phyloP scores from a whole-genome alignment of 1,139 yeast genomes.

The Groenewaldozyma auringiensis region DNA sequence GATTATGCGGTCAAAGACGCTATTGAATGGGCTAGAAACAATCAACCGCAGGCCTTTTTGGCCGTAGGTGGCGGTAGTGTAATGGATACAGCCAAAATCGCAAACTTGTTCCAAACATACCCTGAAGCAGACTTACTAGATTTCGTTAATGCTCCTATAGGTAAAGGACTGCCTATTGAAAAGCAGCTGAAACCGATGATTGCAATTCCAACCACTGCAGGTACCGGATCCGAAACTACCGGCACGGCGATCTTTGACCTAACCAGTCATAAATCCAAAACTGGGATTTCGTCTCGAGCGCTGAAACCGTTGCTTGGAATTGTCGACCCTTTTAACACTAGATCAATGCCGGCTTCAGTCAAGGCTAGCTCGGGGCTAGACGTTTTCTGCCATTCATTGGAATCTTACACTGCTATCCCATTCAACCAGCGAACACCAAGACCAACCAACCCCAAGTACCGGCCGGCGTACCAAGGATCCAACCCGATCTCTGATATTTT shows the following conservation, averaged over 20 bases:
- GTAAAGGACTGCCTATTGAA: conserved; percentile 35
- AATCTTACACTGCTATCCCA: conserved; percentile 39
- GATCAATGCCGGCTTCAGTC: conserved; percentile 37
- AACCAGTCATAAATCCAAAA: conserved; percentile 31
- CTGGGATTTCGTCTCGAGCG: conserved; percentile 36
- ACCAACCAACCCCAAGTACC: conserved; percentile 32
- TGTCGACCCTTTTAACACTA: conserved; percentile 37
- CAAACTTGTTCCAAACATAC: conserved; percentile 34
- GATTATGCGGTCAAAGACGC: conserved; percentile 35
- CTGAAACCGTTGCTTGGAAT: conserved; percentile 35
- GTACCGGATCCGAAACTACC: conserved; percentile 41
- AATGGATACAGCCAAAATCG: conserved; percentile 37
- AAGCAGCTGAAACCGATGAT: conserved; percentile 33
- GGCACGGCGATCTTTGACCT: conserved; percentile 38
- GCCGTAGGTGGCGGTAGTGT: conserved; percentile 40
- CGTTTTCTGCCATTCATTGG: conserved; percentile 40
- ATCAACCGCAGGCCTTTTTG: conserved; percentile 33
- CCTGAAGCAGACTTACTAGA: conserved; percentile 35
- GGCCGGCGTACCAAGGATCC: conserved; percentile 39
- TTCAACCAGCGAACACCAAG: conserved; percentile 35
- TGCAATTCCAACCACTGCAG: conserved; percentile 41
- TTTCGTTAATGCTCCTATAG: conserved; percentile 38
- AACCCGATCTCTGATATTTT: conserved; percentile 38
- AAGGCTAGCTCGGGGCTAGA: conserved; percentile 40
- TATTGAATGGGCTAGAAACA: conserved; percentile 32